A percentile compares a stretch with the other conserved stretches of the same genome.
These are phyloP conservation scores for Talaromyces amestolkiae DNA, from an alignment of 2,329 filamentous ascomycete species.

Conservation along the genomic window DNA sequence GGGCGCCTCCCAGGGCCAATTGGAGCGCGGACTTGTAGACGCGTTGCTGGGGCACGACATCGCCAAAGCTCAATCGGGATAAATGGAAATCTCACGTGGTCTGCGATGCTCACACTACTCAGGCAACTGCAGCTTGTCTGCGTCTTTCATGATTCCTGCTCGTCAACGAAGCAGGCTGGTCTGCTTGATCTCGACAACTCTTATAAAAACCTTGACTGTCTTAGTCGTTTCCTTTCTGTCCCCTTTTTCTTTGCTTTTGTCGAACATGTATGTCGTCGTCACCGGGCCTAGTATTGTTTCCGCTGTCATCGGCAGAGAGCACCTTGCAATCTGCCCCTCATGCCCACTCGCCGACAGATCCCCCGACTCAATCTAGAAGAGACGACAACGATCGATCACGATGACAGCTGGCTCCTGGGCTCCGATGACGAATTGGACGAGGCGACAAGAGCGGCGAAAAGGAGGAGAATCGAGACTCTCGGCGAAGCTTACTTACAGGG, in stretches of 20 bases:
- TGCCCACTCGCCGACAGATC: conserved; percentile 33
- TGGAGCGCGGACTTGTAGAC: neutral
- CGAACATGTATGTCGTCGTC: neutral
- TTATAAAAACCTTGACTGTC: neutral
- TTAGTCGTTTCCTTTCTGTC: neutral
- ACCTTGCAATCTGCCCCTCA: conserved; percentile 25
- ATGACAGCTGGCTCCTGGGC: conserved; percentile 30
- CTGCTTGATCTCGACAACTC: neutral
- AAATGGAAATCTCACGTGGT: conserved; percentile 9
- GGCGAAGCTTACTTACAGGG: conserved; percentile 45
- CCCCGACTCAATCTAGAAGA: conserved; percentile 40
- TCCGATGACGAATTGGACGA: conserved; percentile 43
- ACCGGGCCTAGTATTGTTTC: conserved; percentile 3
- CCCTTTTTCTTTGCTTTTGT: neutral
- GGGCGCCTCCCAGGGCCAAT: neutral
- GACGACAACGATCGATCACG: conserved; percentile 26
- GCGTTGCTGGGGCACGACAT: conserved; percentile 7
- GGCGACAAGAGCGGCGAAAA: conserved; percentile 34
- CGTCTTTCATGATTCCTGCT: neutral
- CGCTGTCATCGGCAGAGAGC: conserved; percentile 25
- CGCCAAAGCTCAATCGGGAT: conserved; percentile 9
- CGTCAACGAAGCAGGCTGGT: neutral
- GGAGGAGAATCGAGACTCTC: conserved; percentile 43
- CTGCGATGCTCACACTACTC: neutral
- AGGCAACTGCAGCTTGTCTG: neutral